Evolutionary conservation across 257 asterid genomes (phyloP).

Genomic region (Solanum phureja): DNA sequence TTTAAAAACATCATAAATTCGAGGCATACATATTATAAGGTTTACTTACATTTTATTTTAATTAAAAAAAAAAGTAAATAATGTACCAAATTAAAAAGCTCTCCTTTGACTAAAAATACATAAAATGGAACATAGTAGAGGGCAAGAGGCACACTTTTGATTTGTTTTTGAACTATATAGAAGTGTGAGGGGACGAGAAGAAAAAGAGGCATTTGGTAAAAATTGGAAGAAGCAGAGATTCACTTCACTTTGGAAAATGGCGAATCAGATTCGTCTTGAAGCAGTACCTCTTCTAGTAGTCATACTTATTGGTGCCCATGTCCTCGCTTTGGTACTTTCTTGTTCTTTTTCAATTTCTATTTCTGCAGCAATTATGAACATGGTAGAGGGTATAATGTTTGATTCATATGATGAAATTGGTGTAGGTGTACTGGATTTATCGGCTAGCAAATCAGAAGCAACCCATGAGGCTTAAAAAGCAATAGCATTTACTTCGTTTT

Average conservation of each 20-base stretch:
- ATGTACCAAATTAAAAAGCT: not conserved
- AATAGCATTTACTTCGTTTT: not conserved
- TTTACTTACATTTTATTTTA: not conserved
- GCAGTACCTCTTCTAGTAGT: conserved; percentile 35
- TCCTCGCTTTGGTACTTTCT: conserved; percentile 16
- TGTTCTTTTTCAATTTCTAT: not conserved
- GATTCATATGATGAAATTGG: not conserved
- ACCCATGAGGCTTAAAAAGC: not conserved
- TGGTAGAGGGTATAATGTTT: not conserved
- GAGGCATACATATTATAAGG: not conserved
- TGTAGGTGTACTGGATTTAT: conserved; percentile 3
- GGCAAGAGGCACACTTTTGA: not conserved
- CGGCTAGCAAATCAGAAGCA: conserved; percentile 1
- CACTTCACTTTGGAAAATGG: conserved; percentile 14
- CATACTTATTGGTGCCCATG: conserved; percentile 41
- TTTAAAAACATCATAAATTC: not conserved
- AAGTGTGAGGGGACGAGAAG: not conserved
- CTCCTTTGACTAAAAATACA: not conserved
- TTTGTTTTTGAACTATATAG: not conserved
- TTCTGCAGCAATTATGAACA: not conserved
- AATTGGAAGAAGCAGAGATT: not conserved
- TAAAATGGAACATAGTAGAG: not conserved
- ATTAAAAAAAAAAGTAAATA: not conserved
- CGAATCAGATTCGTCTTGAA: conserved; percentile 34
- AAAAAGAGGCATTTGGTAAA: not conserved